Conservation (phyloP, 495 filamentous ascomycete genomes). For the Oidiodendron maius region DNA sequence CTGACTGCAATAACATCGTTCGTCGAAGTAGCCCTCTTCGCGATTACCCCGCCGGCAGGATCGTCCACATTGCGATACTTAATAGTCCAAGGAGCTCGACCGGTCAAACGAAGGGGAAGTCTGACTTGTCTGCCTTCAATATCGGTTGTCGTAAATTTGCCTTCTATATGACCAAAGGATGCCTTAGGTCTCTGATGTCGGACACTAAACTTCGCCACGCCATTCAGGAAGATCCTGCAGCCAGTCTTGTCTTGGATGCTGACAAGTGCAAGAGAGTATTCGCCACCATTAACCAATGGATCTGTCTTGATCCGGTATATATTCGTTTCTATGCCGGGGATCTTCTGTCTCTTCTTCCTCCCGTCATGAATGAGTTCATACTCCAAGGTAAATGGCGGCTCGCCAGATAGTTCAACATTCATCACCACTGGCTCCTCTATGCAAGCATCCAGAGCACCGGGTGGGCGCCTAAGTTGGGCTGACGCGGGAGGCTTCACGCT, state of each 20-base stretch:
- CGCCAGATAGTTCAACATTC: conserved; percentile 68
- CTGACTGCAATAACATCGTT: conserved; percentile 68
- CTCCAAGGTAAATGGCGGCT: conserved; percentile 80
- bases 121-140: conserved; percentile 68
- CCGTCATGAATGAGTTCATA: conserved; percentile 93
- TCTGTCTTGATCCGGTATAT: conserved; percentile 67
- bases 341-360: conserved; percentile 63
- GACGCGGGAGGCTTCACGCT: conserved; percentile 87
- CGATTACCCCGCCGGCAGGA: conserved; percentile 25
- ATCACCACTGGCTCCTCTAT: conserved; percentile 74
- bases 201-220: conserved; percentile 76
- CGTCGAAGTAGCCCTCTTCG: conserved; percentile 33
- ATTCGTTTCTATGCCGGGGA: conserved; percentile 53
- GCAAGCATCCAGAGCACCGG: conserved; percentile 56
- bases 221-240: conserved; percentile 78
- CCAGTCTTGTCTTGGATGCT: conserved; percentile 79
- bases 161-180: conserved; percentile 76
- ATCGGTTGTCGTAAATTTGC: conserved; percentile 61
- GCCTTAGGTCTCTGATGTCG: conserved; percentile 80
- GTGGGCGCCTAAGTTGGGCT: conserved; percentile 54
- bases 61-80: conserved; percentile 61
- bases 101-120: conserved; percentile 77
- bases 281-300: conserved; percentile 68
- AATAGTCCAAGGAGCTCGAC: conserved; percentile 76
- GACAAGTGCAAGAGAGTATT: conserved; percentile 76